A percentile compares a stretch with the other conserved stretches of the same genome.
Evolutionary conservation across 192 early-diverging fungal genomes (phyloP).

Genomic region (Mycoemilia scoparia): DNA sequence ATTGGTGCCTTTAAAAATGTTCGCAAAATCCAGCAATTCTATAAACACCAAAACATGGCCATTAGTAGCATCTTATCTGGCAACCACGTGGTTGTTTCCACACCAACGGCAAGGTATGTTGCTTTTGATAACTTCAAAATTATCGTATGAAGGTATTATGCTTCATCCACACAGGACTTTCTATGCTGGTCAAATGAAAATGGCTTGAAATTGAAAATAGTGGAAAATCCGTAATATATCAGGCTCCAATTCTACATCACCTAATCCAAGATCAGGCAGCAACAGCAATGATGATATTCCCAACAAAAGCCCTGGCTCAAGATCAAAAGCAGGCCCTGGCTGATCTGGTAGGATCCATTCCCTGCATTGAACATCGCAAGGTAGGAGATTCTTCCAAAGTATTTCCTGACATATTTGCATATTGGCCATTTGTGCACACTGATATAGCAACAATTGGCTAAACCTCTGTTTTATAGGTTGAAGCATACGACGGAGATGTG

Average conservation of each 20-base stretch:
- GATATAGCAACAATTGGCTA: no score
- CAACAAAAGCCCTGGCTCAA: slow-evolving; percentile 69
- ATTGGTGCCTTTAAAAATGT: not conserved
- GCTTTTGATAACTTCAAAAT: no score
- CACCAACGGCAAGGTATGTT: slow-evolving; percentile 55
- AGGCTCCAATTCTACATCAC: slow-evolving; percentile 39
- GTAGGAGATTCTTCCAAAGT: no score
- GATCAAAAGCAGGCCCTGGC: slow-evolving; percentile 45
- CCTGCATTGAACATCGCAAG: slow-evolving; percentile 4
- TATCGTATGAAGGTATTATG: no score
- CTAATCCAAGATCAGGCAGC: slow-evolving; percentile 21
- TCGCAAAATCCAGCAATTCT: slow-evolving; percentile 27
- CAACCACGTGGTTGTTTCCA: slow-evolving; percentile 42
- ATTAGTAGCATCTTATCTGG: slow-evolving; percentile 22
- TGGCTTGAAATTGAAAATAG: no score
- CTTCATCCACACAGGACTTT: no score
- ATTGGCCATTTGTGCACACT: no score
- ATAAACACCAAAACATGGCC: slow-evolving; percentile 55
- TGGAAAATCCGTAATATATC: slow-evolving; percentile 69
- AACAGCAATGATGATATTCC: slow-evolving; percentile 45
- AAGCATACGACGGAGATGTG: no score
- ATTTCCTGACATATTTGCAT: no score
- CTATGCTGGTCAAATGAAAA: no score
- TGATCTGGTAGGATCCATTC: slow-evolving; percentile 8
- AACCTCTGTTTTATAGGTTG: no score